Evolutionary conservation across 2,329 filamentous ascomycete species (phyloP).

Genomic region (Trichophyton simii): DNA sequence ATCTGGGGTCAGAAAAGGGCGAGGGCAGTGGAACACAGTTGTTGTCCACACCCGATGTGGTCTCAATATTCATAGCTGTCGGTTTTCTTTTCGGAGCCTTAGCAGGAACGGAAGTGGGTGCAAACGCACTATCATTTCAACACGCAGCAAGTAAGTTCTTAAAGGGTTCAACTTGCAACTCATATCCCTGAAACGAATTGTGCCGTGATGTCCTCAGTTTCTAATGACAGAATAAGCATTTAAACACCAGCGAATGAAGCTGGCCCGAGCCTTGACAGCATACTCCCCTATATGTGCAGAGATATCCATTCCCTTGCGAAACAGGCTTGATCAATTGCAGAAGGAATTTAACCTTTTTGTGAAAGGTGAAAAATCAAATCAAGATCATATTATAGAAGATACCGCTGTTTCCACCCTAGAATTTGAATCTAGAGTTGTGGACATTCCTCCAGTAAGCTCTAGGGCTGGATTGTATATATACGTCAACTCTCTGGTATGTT

Average conservation of each 20-base stretch:
- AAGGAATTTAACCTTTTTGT: constrained; percentile 32
- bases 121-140: constrained; percentile 26
- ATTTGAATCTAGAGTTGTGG: constrained; percentile 43
- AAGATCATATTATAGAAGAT: constrained; percentile 31
- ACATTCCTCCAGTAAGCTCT: constrained; percentile 60
- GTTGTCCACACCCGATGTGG: constrained; percentile 25
- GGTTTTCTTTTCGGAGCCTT: constrained; percentile 31
- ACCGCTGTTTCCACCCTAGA: constrained; percentile 39
- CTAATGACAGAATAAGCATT: background rate
- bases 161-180: background rate
- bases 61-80: constrained; percentile 29
- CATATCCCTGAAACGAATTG: background rate
- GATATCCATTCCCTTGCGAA: constrained; percentile 28
- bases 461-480: constrained; percentile 76
- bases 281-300: constrained; percentile 31
- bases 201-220: background rate
- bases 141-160: constrained; percentile 22
- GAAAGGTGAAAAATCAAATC: constrained; percentile 31
- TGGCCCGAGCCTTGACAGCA: constrained; percentile 28
- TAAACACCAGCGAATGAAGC: constrained; percentile 22
- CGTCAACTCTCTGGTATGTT: constrained; percentile 61
- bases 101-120: constrained; percentile 25
- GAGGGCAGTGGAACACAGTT: constrained; percentile 14
- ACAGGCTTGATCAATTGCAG: constrained; percentile 28
- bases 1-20: constrained; percentile 14